Conservation (phyloP, 768 basidiomycete genomes). For the Chalciporus pseudorubinellus region DNA sequence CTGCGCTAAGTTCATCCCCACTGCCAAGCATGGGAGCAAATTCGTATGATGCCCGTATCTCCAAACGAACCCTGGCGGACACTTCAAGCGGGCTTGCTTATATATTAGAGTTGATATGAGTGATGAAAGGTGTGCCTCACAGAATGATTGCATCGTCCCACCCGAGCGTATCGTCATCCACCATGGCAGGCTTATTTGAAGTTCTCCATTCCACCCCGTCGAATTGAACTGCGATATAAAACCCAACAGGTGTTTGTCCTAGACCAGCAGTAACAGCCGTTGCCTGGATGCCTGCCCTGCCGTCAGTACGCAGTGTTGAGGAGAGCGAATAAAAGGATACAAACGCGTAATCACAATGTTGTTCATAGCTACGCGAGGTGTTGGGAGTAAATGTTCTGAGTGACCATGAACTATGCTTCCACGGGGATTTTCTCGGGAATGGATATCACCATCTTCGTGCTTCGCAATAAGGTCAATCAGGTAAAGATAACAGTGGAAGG, state of each 20-base stretch:
- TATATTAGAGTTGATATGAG: background rate
- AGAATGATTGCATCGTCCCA: constrained; percentile 3
- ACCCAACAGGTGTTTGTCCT: constrained; percentile 3
- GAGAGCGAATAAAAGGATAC: too few species aligned
- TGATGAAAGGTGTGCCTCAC: background rate
- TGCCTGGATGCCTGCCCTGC: background rate
- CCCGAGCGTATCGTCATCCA: background rate
- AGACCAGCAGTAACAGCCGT: background rate
- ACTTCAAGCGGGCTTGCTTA: constrained; percentile 1
- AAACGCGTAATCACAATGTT: too few species aligned
- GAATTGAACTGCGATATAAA: constrained; percentile 1
- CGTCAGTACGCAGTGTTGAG: too few species aligned
- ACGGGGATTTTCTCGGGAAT: too few species aligned
- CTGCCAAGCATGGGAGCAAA: constrained; percentile 3
- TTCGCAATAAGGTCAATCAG: too few species aligned
- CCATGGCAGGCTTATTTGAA: background rate
- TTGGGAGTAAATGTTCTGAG: too few species aligned
- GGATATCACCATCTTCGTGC: too few species aligned
- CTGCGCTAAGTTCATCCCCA: background rate
- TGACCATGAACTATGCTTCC: too few species aligned
- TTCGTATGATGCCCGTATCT: constrained; percentile 1
- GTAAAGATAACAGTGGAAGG: too few species aligned
- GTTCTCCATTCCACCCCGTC: background rate
- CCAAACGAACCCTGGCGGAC: constrained; percentile 1
- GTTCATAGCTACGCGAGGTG: too few species aligned